A percentile compares a stretch with the other conserved stretches of the same genome.
These are phyloP conservation scores for Erodium chrysanthum DNA, from an alignment of 441 rosid genomes.

Conservation along the genomic window DNA sequence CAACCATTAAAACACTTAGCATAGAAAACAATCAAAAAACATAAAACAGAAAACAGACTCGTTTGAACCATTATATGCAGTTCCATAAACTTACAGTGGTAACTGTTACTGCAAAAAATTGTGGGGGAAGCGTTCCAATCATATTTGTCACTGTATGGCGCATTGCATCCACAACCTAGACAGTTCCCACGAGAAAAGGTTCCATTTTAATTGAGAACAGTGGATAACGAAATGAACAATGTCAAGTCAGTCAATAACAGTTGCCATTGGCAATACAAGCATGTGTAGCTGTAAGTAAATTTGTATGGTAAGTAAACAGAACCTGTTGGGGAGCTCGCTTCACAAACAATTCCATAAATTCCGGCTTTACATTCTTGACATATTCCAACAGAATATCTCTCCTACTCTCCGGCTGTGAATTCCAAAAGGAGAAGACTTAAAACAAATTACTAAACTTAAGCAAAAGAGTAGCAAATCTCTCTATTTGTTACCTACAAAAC, in stretches of 20 bases:
- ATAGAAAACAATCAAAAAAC: neutral
- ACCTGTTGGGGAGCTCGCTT: slow-evolving; percentile 89
- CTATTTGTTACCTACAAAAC: neutral
- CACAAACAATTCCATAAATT: slow-evolving; percentile 84
- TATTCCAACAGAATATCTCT: slow-evolving; percentile 83
- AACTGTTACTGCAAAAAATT: slow-evolving; percentile 73
- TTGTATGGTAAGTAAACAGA: neutral
- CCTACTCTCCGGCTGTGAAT: slow-evolving; percentile 49
- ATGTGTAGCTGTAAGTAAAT: neutral
- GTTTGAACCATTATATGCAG: slow-evolving; percentile 4
- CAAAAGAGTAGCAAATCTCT: slow-evolving; percentile 2
- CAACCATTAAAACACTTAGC: neutral
- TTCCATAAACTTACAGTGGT: slow-evolving; percentile 54
- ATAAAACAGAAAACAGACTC: neutral
- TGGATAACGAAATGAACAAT: neutral
- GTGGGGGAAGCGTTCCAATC: slow-evolving; percentile 87
- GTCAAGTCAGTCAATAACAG: neutral
- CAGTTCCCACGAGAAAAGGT: neutral
- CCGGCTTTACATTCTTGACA: slow-evolving; percentile 89
- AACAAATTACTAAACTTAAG: slow-evolving; percentile 16
- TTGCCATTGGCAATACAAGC: too few relatives aligned
- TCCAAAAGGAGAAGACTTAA: slow-evolving; percentile 13
- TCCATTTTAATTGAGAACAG: neutral
- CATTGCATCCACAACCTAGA: slow-evolving; percentile 90
- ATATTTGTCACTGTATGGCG: slow-evolving; percentile 82